Evolutionary conservation across 495 filamentous ascomycete genomes (phyloP).

Genomic region (Lasiosphaeria ovina): DNA sequence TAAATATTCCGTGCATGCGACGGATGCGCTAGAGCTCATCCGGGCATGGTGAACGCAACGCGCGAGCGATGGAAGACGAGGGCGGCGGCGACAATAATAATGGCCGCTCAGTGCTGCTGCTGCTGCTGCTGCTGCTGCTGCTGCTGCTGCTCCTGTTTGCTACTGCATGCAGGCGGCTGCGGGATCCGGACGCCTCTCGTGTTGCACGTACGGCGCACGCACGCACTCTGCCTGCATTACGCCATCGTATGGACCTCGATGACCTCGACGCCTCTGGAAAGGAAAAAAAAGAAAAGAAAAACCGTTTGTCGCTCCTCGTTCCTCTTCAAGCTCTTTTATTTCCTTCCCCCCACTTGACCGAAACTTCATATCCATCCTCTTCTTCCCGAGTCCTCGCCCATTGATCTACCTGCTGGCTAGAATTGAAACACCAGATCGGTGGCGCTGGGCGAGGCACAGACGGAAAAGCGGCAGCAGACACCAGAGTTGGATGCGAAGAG

Average conservation of each 20-base stretch:
- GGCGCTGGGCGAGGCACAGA: too few species aligned
- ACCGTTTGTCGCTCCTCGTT: background rate
- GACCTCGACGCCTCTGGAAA: background rate
- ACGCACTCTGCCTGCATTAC: background rate
- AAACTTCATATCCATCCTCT: too few species aligned
- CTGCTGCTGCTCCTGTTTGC: background rate
- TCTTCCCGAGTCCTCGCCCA: too few species aligned
- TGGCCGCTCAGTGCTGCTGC: background rate
- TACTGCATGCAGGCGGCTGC: conserved; percentile 4
- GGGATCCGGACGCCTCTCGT: background rate
- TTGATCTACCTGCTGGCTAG: too few species aligned
- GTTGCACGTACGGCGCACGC: background rate
- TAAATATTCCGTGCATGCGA: too few species aligned
- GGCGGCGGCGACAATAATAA: too few species aligned
- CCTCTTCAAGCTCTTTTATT: background rate
- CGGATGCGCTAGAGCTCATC: too few species aligned
- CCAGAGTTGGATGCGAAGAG: too few species aligned
- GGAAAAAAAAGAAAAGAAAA: background rate
- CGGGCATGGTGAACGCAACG: too few species aligned
- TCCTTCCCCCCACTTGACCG: too few species aligned
- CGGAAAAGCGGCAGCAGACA: too few species aligned
- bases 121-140: background rate
- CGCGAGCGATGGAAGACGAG: background rate
- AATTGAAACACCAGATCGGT: too few species aligned
- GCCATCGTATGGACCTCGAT: conserved; percentile 1